Conservation (phyloP, 768 basidiomycete species). For the Suillus bovinus region DNA sequence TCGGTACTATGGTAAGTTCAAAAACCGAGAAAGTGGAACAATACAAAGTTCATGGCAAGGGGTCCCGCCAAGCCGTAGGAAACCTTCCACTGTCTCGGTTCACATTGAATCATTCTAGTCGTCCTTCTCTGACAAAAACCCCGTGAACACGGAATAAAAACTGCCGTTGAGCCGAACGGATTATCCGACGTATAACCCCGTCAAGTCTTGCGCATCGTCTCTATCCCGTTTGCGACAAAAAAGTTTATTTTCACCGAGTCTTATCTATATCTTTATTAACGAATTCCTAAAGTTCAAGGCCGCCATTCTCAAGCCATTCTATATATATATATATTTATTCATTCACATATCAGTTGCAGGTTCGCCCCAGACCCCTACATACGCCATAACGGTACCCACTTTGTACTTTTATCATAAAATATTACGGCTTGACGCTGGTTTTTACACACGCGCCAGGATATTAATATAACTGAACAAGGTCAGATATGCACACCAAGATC, state of each 20-base stretch:
- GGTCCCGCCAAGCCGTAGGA: neutral
- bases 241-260: neutral
- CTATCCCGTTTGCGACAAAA: neutral
- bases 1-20: neutral
- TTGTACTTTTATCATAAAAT: neutral
- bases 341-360: neutral
- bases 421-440: neutral
- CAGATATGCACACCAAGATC: neutral
- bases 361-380: neutral
- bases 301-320: neutral
- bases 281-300: neutral
- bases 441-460: conserved; percentile 1
- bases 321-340: neutral
- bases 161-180: conserved; percentile 2
- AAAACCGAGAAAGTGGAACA: neutral
- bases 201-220: neutral
- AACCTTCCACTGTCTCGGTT: neutral
- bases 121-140: neutral
- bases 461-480: conserved; percentile 8
- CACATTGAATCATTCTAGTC: neutral
- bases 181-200: neutral
- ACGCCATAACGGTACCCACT: neutral
- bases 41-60: neutral
- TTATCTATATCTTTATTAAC: neutral
- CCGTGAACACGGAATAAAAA: neutral